Evolutionary conservation across 345 rosid genomes (phyloP).

Genomic region (Gossypium sturtianum): DNA sequence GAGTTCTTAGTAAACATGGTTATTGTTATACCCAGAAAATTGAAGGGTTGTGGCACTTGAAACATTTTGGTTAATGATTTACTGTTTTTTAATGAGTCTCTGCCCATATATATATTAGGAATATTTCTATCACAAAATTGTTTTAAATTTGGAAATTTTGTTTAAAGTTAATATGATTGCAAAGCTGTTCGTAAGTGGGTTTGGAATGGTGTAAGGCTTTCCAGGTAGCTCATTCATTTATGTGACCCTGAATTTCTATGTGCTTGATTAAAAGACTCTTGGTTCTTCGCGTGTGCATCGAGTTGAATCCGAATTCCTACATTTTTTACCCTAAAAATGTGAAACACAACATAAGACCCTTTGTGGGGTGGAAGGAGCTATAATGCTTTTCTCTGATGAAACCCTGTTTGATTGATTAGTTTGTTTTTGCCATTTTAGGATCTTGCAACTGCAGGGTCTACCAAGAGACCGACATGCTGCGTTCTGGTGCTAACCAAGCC

Average conservation of each 20-base stretch:
- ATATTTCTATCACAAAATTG: too few species aligned
- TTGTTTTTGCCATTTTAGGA: slow-evolving; percentile 41
- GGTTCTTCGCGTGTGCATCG: too few species aligned
- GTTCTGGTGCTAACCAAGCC: slow-evolving; percentile 81
- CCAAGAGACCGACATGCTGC: slow-evolving; percentile 94
- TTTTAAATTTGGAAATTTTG: background rate
- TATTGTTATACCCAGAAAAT: too few species aligned
- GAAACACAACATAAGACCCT: background rate
- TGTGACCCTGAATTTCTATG: background rate
- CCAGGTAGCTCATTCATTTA: background rate
- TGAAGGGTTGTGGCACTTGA: background rate
- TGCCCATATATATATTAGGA: too few species aligned
- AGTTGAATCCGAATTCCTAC: background rate
- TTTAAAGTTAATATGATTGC: background rate
- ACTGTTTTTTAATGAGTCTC: too few species aligned
- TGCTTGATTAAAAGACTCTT: background rate
- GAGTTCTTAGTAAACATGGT: background rate
- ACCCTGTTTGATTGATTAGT: background rate
- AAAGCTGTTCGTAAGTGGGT: background rate
- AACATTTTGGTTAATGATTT: too few species aligned
- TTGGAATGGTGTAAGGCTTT: background rate
- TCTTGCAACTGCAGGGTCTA: slow-evolving; percentile 81
- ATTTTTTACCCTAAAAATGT: background rate
- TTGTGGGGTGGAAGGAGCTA: too few species aligned
- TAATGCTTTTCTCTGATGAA: background rate